A percentile compares a stretch with the other conserved stretches of the same genome.
Evolutionary conservation across 805 yeast species (phyloP).

Genomic region (Ogataea corticis): DNA sequence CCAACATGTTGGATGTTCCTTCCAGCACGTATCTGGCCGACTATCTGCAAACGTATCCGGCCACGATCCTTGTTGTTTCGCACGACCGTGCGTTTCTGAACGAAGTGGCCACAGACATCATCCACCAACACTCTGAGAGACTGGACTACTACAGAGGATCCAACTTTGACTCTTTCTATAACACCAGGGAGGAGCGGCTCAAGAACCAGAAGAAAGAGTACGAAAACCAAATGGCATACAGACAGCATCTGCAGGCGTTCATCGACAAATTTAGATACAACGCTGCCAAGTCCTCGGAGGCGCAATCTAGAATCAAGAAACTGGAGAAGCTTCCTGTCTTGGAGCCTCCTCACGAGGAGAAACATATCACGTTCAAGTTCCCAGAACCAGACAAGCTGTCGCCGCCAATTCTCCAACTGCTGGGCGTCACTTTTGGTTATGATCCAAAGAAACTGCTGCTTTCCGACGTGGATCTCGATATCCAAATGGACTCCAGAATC

Average conservation of each 20-base stretch:
- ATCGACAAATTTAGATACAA: slow-evolving; percentile 96
- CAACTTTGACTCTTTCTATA: slow-evolving; percentile 88
- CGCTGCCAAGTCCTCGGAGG: slow-evolving; percentile 97
- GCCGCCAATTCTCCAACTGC: slow-evolving; percentile 90
- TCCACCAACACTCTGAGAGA: slow-evolving; percentile 96
- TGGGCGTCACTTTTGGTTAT: slow-evolving; percentile 86
- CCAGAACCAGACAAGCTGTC: slow-evolving; percentile 93
- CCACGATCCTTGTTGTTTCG: slow-evolving; percentile 93
- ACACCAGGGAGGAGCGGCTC: slow-evolving; percentile 92
- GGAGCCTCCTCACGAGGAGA: slow-evolving; percentile 94
- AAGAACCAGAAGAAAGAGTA: slow-evolving; percentile 93
- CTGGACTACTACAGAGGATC: slow-evolving; percentile 94
- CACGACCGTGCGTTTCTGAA: slow-evolving; percentile 97
- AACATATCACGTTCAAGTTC: slow-evolving; percentile 79
- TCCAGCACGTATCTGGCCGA: slow-evolving; percentile 91
- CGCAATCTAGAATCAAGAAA: slow-evolving; percentile 96
- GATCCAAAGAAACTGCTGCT: slow-evolving; percentile 61
- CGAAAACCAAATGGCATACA: slow-evolving; percentile 94
- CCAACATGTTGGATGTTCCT: slow-evolving; percentile 99
- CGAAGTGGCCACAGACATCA: slow-evolving; percentile 97
- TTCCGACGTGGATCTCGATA: slow-evolving; percentile 79
- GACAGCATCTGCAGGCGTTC: slow-evolving; percentile 90
- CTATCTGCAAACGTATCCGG: slow-evolving; percentile 84
- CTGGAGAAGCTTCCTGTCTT: slow-evolving; percentile 90
- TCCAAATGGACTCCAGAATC: slow-evolving; percentile 91